Evolutionary conservation across 371 early-diverging fungal genomes (phyloP).

Genomic region (Nematocida parisii): DNA sequence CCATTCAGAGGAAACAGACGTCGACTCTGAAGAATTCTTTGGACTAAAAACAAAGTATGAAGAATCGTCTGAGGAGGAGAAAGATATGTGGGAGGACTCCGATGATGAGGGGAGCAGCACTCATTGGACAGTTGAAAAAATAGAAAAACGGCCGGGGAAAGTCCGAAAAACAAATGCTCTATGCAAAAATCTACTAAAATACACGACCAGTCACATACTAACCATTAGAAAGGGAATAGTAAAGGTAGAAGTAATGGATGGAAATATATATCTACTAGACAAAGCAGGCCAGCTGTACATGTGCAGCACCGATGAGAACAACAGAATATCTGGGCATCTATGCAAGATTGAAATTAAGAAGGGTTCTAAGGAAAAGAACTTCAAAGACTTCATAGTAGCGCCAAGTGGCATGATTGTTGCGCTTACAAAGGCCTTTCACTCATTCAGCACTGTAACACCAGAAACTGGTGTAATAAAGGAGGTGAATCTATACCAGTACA

Average conservation of each 20-base stretch:
- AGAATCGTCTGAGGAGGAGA: neutral
- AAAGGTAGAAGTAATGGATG: neutral
- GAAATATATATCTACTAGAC: slow-evolving; percentile 1
- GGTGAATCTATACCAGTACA: slow-evolving; percentile 29
- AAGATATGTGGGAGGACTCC: slow-evolving; percentile 16
- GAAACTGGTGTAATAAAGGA: neutral
- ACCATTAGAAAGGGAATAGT: slow-evolving; percentile 1
- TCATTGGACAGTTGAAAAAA: slow-evolving; percentile 27
- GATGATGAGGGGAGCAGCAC: neutral
- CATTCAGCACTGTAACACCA: neutral
- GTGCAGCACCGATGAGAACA: neutral
- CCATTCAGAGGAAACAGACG: neutral
- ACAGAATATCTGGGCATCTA: neutral
- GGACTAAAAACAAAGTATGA: neutral
- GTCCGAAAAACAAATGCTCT: slow-evolving; percentile 8
- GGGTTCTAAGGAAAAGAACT: neutral
- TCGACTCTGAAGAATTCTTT: neutral
- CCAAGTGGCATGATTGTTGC: neutral
- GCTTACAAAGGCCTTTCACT: slow-evolving; percentile 15
- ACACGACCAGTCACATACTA: neutral
- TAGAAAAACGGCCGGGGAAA: neutral
- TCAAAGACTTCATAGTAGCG: slow-evolving; percentile 15
- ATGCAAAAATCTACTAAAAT: slow-evolving; percentile 12
- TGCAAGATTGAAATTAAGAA: neutral
- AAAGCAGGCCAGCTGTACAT: slow-evolving; percentile 5